Percentiles rank a stretch among this genome's conserved stretches.
Evolutionary conservation across 176 grass and related monocot species (phyloP).

Genomic region (Oryza meridionalis): DNA sequence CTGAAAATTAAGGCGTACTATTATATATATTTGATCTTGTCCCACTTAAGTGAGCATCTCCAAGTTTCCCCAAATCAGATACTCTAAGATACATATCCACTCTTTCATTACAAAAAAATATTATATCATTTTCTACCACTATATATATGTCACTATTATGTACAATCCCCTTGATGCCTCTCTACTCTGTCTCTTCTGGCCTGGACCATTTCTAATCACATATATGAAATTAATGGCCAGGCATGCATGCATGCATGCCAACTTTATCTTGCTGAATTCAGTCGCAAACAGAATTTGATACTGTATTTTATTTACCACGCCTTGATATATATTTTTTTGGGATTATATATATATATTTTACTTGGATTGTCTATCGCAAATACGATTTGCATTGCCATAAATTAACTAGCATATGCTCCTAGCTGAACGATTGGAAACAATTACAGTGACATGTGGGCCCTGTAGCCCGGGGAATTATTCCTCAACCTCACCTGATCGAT

Average conservation of each 20-base stretch:
- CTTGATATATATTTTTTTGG: too few relatives aligned
- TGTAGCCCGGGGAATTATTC: neutral
- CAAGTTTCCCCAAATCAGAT: neutral
- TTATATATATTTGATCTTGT: neutral
- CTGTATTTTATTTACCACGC: too few relatives aligned
- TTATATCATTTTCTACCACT: neutral
- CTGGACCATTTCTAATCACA: neutral
- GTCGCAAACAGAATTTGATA: too few relatives aligned
- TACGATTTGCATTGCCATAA: too few relatives aligned
- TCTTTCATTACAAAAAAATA: neutral
- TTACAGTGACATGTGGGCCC: neutral
- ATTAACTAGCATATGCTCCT: too few relatives aligned
- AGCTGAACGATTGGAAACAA: neutral
- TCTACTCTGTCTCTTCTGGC: neutral
- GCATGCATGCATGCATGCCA: neutral
- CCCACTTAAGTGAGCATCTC: neutral
- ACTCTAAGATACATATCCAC: neutral
- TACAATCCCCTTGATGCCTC: neutral
- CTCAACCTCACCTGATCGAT: neutral
- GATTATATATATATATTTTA: too few relatives aligned
- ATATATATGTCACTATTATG: neutral
- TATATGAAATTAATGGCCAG: neutral
- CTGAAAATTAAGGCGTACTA: too few relatives aligned
- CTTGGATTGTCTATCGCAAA: too few relatives aligned
- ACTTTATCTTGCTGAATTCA: neutral